Base-by-base conservation (phyloP, 345 rosid genomes). In the Crucihimalaya himalaica region DNA sequence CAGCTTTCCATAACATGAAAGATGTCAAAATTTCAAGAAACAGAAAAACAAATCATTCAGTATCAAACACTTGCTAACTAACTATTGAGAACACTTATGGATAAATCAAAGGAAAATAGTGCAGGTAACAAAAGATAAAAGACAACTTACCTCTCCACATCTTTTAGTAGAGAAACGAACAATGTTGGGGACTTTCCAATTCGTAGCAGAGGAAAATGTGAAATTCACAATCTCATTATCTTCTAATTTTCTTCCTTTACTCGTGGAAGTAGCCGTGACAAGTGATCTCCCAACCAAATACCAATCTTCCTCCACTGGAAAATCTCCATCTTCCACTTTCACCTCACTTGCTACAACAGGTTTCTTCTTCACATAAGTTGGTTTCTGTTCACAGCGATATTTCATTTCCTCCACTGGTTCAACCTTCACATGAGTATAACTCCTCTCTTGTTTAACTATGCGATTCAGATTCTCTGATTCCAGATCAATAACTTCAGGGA, bases 131-230 rank as follows among this genome's bases (percentile, higher is more conserved):
- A 5, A 13, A 40, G 7, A 34, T 10, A 58, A 6, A 57, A 9
- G n/a, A 32, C 2, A 2, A 6, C 65, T 48, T 56, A 81, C 89
- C 88, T 86, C 89, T 55, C 89, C 93, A 20, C 63, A 68, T 46
- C 86, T 66, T 67, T 84, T 79, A 3, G 88, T 86, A 18, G 85
- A 83, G 84, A 88, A 88, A 13, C 89, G 86, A 82, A 86, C 85
- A 57, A 88, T 86, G 73, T 71, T 23, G 0, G 72, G 83, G 6
- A 78, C 42, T 66, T 80, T 80, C 52, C 47, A 56, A 10, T 61
- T 70, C 1, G 25, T 19, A 46, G 20, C 40, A 34, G 73, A 59
- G 3, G 88, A 78, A 72, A 66, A 84, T 25, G 64, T 77, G 80
- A 86, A 86, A 65, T 83, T 64, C 20, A 88, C 84, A 61, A 84